Evolutionary conservation across 2,329 filamentous ascomycete species (phyloP), one percentile per base, ranked within the genome.

Genomic region (Plectosphaerella sp.): DNA sequence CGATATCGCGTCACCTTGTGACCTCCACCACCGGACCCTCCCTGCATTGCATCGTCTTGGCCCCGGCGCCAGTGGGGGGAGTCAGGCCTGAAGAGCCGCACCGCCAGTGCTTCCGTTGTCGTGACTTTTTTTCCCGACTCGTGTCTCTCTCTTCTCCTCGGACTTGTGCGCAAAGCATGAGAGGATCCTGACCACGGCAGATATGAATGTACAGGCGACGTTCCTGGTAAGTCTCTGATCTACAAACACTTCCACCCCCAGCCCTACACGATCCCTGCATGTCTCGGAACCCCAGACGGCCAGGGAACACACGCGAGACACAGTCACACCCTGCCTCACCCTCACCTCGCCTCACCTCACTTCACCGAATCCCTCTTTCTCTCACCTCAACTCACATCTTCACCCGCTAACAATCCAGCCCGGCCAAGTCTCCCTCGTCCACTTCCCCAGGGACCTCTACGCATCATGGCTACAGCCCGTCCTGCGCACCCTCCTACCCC

Each of bases 361-460:
- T 37, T 37, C 35, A 37, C 35, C n/a, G 35, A 37, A 12, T 37
- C n/a, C n/a, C 11, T n/a, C n/a, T n/a, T n/a, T n/a, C 36, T 39
- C 36, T 41, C 16, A 41, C 14, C 3, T 18, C 14, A n/a, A 12
- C 9, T 15, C 20, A 20, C 22, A 7, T 1, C 14, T 35, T 5
- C 15, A 37, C 20, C 28, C 10, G 36, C 22, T 24, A 15, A 18
- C 35, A 28, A 24, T 11, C 15, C 51, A 97, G 94, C 88, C 96
- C 63, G 91, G 91, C 59, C 87, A 86, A 57, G 84, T 96, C 62
- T 91, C 86, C 62, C 79, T 99, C 55, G 91, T 97, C 63, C 92
- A 97, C 68, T 92, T 97, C 53, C 92, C 93, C 2, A 74, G 95
- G 55, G 76, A 86, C 51, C 79, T 94, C 47, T 88, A 96, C 69